phyloP scores from a whole-genome alignment of 2,329 filamentous ascomycete genomes.

The Sporothrix mexicana region DNA sequence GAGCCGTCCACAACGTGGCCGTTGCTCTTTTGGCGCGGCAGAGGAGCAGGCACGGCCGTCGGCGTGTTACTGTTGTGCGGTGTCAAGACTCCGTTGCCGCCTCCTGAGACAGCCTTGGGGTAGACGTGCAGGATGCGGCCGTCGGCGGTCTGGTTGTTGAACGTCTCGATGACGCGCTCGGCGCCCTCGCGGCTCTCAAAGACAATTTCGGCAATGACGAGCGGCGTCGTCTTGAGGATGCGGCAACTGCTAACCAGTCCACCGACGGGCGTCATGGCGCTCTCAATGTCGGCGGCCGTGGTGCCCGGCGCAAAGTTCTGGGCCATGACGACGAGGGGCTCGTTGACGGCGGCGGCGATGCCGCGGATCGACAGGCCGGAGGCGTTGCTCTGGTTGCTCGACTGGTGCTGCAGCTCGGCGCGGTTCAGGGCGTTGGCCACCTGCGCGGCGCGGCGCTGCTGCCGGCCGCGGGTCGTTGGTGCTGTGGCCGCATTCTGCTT shows the following conservation, averaged over 20 bases:
- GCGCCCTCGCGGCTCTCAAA: conserved; percentile 75
- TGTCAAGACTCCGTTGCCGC: conserved; percentile 14
- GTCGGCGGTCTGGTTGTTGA: conserved; percentile 81
- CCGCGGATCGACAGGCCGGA: conserved; percentile 75
- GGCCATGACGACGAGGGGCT: conserved; percentile 72
- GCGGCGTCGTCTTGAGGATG: conserved; percentile 69
- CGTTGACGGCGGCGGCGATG: conserved; percentile 58
- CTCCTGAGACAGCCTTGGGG: conserved; percentile 59
- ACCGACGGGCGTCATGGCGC: conserved; percentile 77
- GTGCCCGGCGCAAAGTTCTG: conserved; percentile 85
- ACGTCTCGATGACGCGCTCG: conserved; percentile 74
- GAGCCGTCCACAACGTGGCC: conserved; percentile 59
- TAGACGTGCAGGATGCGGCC: conserved; percentile 75
- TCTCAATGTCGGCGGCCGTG: conserved; percentile 81
- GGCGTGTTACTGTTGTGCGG: conserved; percentile 27
- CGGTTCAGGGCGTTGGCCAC: conserved; percentile 54
- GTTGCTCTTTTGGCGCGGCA: conserved; percentile 44
- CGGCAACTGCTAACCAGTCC: conserved; percentile 71
- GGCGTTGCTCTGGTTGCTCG: conserved; percentile 45
- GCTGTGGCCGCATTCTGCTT: conserved; percentile 2
- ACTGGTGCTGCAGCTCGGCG: conserved; percentile 40
- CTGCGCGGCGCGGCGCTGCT: conserved; percentile 48
- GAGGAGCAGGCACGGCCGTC: conserved; percentile 44
- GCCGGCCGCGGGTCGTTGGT: not conserved
- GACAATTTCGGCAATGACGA: conserved; percentile 77